Evolutionary conservation across 805 yeast species (phyloP).

Genomic region (Candida coleopterorum): DNA sequence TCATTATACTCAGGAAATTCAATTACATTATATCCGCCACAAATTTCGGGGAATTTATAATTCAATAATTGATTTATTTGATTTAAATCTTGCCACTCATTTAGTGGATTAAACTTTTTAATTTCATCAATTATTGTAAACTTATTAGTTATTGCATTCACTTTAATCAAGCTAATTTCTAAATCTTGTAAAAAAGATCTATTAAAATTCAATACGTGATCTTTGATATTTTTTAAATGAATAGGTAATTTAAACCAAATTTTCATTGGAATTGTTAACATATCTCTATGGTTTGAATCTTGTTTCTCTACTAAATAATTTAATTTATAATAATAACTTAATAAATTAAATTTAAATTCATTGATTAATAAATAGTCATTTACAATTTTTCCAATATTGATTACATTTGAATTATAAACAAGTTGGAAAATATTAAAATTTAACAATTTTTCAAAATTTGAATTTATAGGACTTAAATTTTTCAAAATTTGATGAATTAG

Average conservation of each 20-base stretch:
- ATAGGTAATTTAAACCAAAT: constrained; percentile 34
- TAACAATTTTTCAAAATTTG: constrained; percentile 3
- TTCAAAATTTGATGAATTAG: constrained; percentile 5
- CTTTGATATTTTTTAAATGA: constrained; percentile 14
- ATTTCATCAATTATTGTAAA: constrained; percentile 10
- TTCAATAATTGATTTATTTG: constrained; percentile 10
- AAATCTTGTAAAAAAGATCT: constrained; percentile 10
- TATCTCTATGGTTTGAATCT: constrained; percentile 14
- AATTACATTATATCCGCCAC: constrained; percentile 2
- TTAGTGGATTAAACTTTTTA: constrained; percentile 3
- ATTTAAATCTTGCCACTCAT: constrained; percentile 12
- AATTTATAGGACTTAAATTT: neutral
- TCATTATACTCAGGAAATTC: constrained; percentile 7
- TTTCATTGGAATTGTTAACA: constrained; percentile 43
- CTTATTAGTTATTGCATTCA: constrained; percentile 15
- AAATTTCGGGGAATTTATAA: constrained; percentile 5
- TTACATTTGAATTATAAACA: constrained; percentile 8
- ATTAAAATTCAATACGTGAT: constrained; percentile 7
- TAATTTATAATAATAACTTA: constrained; percentile 6
- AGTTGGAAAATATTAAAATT: constrained; percentile 7
- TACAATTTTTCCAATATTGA: constrained; percentile 6
- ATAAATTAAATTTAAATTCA: constrained; percentile 5
- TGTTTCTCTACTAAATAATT: constrained; percentile 1
- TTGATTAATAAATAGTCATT: constrained; percentile 4
- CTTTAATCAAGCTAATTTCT: constrained; percentile 16